Percentiles rank a stretch among this genome's conserved stretches.
Evolutionary conservation across 1,284 basidiomycete species (phyloP).

Genomic region (Erythrobasidium hasegawianum): DNA sequence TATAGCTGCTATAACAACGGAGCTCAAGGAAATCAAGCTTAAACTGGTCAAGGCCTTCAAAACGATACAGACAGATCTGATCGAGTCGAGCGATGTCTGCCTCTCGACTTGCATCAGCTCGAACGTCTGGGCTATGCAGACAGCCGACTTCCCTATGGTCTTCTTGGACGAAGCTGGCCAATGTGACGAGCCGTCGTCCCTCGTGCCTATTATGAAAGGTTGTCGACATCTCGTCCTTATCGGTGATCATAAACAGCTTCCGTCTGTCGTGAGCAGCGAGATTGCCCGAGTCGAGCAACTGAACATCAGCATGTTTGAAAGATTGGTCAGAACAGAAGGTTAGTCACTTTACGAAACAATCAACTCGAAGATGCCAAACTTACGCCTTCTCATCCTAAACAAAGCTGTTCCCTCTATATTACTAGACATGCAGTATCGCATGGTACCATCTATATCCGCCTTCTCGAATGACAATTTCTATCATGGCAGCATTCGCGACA

Average conservation of each 20-base stretch:
- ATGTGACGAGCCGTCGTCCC: slow-evolving; percentile 84
- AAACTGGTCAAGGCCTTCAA: slow-evolving; percentile 38
- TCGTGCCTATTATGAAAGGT: slow-evolving; percentile 86
- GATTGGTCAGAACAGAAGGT: slow-evolving; percentile 74
- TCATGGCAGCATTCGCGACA: slow-evolving; percentile 63
- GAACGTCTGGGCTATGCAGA: slow-evolving; percentile 49
- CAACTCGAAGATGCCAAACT: neutral
- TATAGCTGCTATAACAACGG: neutral
- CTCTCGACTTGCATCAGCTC: slow-evolving; percentile 48
- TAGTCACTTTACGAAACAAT: slow-evolving; percentile 46
- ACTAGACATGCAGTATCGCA: slow-evolving; percentile 88
- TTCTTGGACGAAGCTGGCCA: slow-evolving; percentile 93
- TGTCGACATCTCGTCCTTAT: slow-evolving; percentile 80
- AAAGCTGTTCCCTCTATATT: slow-evolving; percentile 69
- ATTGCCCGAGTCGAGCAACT: slow-evolving; percentile 69
- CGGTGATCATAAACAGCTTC: slow-evolving; percentile 95
- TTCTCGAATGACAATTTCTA: slow-evolving; percentile 87
- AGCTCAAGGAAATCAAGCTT: neutral
- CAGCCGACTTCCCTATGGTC: slow-evolving; percentile 84
- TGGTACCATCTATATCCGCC: slow-evolving; percentile 82
- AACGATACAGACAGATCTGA: slow-evolving; percentile 48
- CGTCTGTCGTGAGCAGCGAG: slow-evolving; percentile 70
- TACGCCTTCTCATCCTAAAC: slow-evolving; percentile 18
- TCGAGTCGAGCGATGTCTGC: slow-evolving; percentile 50
- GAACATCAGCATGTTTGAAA: slow-evolving; percentile 78